Conservation (phyloP, 148 eudicot genomes). For the Drosera capensis region DNA sequence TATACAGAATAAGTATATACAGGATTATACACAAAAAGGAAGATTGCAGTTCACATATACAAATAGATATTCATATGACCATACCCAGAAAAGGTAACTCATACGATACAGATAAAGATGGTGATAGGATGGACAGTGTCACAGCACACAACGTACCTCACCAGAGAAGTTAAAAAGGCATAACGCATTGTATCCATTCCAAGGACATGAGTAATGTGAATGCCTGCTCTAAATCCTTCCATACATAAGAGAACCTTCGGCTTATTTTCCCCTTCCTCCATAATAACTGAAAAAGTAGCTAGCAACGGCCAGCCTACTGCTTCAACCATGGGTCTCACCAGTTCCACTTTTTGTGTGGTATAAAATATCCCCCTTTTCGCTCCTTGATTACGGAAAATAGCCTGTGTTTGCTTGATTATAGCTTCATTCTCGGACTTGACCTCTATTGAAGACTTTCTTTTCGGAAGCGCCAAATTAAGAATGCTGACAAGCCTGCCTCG, state of each 20-base stretch:
- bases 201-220: slow-evolving; percentile 80
- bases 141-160: slow-evolving; percentile 35
- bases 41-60: too few relatives aligned
- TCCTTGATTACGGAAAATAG: slow-evolving; percentile 55
- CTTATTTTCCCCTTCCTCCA: slow-evolving; percentile 97
- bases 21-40: too few relatives aligned
- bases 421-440: slow-evolving; percentile 73
- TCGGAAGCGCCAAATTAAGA: slow-evolving; percentile 94
- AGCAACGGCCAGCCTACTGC: slow-evolving; percentile 98
- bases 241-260: slow-evolving; percentile 73
- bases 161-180: slow-evolving; percentile 81
- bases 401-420: slow-evolving; percentile 77
- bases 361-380: slow-evolving; percentile 78
- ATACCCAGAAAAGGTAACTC: too few relatives aligned
- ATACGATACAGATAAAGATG: too few relatives aligned
- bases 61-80: too few relatives aligned
- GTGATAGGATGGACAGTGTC: background rate
- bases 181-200: slow-evolving; percentile 99
- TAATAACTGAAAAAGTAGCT: slow-evolving; percentile 91
- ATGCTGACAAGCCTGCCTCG: slow-evolving; percentile 81
- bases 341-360: slow-evolving; percentile 74
- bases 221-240: slow-evolving; percentile 95
- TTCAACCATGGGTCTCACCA: slow-evolving; percentile 90
- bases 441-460: slow-evolving; percentile 38
- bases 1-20: too few relatives aligned